These are phyloP conservation scores for Oryza rufipogon DNA, from an alignment of 176 grass and related monocot species.

Conservation along the genomic window DNA sequence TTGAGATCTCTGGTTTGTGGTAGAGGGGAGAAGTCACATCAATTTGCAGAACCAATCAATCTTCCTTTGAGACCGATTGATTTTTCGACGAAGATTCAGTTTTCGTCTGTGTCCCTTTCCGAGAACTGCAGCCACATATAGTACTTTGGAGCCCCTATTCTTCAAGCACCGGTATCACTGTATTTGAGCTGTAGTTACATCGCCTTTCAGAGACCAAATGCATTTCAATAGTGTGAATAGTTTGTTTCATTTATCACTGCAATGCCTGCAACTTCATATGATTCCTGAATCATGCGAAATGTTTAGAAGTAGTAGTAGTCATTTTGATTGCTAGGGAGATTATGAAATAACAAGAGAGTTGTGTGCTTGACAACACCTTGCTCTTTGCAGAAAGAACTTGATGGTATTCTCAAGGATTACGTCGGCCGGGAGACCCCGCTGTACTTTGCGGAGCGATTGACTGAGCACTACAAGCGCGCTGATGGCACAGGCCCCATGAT, in stretches of 20 bases:
- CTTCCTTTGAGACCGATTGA: not conserved
- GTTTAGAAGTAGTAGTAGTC: not conserved
- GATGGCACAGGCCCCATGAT: slow-evolving; percentile 70
- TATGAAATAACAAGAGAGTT: not conserved
- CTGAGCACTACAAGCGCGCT: slow-evolving; percentile 66
- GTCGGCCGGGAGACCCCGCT: slow-evolving; percentile 93
- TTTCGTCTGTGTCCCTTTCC: not conserved
- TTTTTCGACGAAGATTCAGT: not conserved
- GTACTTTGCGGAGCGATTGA: slow-evolving; percentile 94
- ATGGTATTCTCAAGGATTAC: slow-evolving; percentile 86
- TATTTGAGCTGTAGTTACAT: not conserved
- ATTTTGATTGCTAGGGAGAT: not conserved
- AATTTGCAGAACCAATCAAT: not conserved
- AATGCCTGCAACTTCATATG: not conserved
- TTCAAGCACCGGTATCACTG: not conserved
- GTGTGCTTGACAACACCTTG: not conserved
- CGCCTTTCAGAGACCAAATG: too few relatives aligned
- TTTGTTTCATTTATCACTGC: not conserved
- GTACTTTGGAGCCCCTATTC: not conserved
- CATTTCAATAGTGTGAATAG: not conserved
- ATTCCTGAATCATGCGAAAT: not conserved
- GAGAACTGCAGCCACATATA: not conserved
- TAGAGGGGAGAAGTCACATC: not conserved
- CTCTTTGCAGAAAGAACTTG: slow-evolving; percentile 65
- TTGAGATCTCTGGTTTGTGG: not conserved